Percentiles rank a stretch among this genome's conserved stretches.
Evolutionary conservation across 2,329 filamentous ascomycete species (phyloP).

Genomic region (Diplocarpon mali): DNA sequence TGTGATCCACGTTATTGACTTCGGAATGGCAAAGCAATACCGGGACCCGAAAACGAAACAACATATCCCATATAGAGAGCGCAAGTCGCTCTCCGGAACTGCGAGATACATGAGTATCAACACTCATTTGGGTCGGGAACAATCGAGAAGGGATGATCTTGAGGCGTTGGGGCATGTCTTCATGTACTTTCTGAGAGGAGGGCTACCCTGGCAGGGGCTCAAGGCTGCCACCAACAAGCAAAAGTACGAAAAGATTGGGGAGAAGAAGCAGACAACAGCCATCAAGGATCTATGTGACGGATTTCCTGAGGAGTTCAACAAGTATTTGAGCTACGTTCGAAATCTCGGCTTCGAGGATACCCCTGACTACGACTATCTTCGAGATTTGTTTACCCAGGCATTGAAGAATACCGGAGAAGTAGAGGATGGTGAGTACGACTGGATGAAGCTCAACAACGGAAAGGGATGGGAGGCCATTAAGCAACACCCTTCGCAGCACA

Average conservation of each 20-base stretch:
- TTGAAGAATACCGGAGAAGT: slow-evolving; percentile 90
- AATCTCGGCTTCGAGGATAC: slow-evolving; percentile 98
- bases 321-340: slow-evolving; percentile 93
- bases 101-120: slow-evolving; percentile 99
- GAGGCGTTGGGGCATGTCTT: slow-evolving; percentile 74
- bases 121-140: slow-evolving; percentile 90
- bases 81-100: slow-evolving; percentile 92
- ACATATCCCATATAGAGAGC: slow-evolving; percentile 93
- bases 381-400: slow-evolving; percentile 91
- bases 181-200: slow-evolving; percentile 64
- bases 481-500: slow-evolving; percentile 55
- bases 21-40: slow-evolving; percentile 99
- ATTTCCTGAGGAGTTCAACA: slow-evolving; percentile 94
- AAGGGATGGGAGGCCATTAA: slow-evolving; percentile 85
- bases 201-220: slow-evolving; percentile 60
- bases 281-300: slow-evolving; percentile 96
- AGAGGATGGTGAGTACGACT: slow-evolving; percentile 97
- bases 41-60: slow-evolving; percentile 98
- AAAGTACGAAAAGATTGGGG: slow-evolving; percentile 99
- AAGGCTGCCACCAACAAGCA: slow-evolving; percentile 78
- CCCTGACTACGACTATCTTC: slow-evolving; percentile 94
- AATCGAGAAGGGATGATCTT: slow-evolving; percentile 89
- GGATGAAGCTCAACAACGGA: slow-evolving; percentile 92
- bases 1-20: slow-evolving; percentile 97
- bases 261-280: slow-evolving; percentile 97